Percentiles rank a stretch among this genome's conserved stretches.
phyloP scores from a whole-genome alignment of 352 stramenopile genomes.

The Globisporangium alternatum region DNA sequence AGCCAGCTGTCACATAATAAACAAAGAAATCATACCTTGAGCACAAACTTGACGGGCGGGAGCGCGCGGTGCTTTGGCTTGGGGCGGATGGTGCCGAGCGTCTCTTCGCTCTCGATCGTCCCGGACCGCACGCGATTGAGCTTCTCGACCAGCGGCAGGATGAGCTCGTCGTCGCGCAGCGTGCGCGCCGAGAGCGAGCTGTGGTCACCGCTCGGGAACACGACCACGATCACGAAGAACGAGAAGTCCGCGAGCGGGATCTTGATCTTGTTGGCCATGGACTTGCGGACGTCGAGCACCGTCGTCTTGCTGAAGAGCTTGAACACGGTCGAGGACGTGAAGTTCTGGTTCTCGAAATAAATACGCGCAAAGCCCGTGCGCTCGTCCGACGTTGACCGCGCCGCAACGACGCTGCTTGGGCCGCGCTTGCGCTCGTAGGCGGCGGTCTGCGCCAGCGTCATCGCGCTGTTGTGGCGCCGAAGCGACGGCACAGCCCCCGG shows the following conservation, averaged over 20 bases:
- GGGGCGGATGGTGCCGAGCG: conserved; percentile 34
- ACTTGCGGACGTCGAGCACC: conserved; percentile 72
- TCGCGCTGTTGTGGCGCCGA: conserved; percentile 8
- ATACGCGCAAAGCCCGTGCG: conserved; percentile 75
- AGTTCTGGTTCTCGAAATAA: conserved; percentile 82
- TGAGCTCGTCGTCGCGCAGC: conserved; percentile 74
- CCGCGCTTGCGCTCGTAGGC: conserved; percentile 21
- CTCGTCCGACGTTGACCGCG: conserved; percentile 32
- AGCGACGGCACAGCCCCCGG: background rate
- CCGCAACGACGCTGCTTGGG: background rate
- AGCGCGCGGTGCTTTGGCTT: conserved; percentile 62
- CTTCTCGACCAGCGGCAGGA: conserved; percentile 67
- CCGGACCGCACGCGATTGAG: conserved; percentile 52
- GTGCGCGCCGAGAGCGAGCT: conserved; percentile 57
- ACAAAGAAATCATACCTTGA: conserved; percentile 48
- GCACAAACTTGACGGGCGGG: conserved; percentile 76
- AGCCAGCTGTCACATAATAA: background rate
- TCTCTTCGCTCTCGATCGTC: conserved; percentile 46
- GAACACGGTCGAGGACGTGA: conserved; percentile 82
- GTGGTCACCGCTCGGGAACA: conserved; percentile 58
- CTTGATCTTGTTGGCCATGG: conserved; percentile 83
- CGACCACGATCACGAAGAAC: conserved; percentile 79
- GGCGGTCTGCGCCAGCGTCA: conserved; percentile 1
- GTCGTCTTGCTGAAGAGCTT: conserved; percentile 64
- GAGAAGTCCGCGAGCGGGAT: conserved; percentile 57